Conservation (phyloP, 208 protist genomes). For the Leishmania major region DNA sequence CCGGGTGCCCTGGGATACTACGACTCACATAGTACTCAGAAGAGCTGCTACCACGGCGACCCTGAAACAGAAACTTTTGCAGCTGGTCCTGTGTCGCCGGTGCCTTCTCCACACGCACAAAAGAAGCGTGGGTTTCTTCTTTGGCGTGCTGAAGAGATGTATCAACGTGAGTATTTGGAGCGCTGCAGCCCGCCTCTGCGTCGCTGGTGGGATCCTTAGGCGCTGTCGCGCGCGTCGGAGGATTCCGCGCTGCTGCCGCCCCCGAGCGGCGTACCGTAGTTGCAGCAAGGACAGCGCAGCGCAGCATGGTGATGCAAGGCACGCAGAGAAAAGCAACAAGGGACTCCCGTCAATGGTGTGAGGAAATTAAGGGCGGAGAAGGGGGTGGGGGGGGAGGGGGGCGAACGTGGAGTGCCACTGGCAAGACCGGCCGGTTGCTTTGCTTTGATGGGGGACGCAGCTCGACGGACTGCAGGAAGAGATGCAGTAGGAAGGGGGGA, state of each 20-base stretch:
- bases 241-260: background rate
- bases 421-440: background rate
- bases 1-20: conserved; percentile 60
- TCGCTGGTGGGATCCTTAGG: background rate
- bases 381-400: background rate
- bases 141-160: conserved; percentile 10
- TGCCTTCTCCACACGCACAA: background rate
- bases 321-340: background rate
- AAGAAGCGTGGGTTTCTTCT: conserved; percentile 2
- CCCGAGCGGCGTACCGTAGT: conserved; percentile 1
- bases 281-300: conserved; percentile 9
- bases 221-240: background rate
- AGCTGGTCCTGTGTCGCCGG: background rate
- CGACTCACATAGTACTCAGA: conserved; percentile 62
- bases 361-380: background rate
- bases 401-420: background rate
- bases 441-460: background rate
- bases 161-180: background rate
- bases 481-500: background rate
- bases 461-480: background rate
- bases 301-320: conserved; percentile 6
- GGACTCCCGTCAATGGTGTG: background rate
- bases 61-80: conserved; percentile 45
- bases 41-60: conserved; percentile 42
- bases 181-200: background rate